Conservation (phyloP, 148 eudicot genomes). For the Bassia scoparia region DNA sequence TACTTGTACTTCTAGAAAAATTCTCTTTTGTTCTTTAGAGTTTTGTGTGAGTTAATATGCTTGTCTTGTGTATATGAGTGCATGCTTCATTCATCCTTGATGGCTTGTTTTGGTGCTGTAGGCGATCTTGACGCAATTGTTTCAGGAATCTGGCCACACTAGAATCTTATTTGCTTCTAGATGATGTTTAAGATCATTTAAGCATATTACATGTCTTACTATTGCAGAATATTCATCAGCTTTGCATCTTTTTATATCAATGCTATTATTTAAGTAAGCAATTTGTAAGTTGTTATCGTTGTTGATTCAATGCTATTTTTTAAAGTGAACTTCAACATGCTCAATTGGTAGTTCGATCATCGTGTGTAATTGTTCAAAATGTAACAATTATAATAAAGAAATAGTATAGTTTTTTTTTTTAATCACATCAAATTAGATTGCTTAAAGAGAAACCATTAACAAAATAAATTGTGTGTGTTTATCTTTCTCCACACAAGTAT, state of each 20-base stretch:
- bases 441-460: too few species aligned
- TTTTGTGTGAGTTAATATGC: background rate
- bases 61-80: background rate
- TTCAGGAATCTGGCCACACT: slow-evolving; percentile 76
- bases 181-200: slow-evolving; percentile 59
- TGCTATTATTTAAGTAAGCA: too few species aligned
- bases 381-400: too few species aligned
- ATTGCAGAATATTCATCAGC: background rate
- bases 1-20: background rate
- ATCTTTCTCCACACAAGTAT: too few species aligned
- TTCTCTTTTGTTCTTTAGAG: background rate
- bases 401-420: too few species aligned
- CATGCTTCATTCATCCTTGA: slow-evolving; percentile 6
- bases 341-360: too few species aligned
- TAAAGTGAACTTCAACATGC: too few species aligned
- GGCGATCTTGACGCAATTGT: slow-evolving; percentile 66
- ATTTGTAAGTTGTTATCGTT: too few species aligned
- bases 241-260: background rate
- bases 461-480: too few species aligned
- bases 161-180: slow-evolving; percentile 63
- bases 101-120: slow-evolving; percentile 22
- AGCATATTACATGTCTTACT: background rate
- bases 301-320: too few species aligned
- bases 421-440: too few species aligned
- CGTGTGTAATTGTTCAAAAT: too few species aligned